A percentile compares a stretch with the other conserved stretches of the same genome.
phyloP scores from a whole-genome alignment of 192 early-diverging fungal genomes.

The Entomortierella beljakovae region DNA sequence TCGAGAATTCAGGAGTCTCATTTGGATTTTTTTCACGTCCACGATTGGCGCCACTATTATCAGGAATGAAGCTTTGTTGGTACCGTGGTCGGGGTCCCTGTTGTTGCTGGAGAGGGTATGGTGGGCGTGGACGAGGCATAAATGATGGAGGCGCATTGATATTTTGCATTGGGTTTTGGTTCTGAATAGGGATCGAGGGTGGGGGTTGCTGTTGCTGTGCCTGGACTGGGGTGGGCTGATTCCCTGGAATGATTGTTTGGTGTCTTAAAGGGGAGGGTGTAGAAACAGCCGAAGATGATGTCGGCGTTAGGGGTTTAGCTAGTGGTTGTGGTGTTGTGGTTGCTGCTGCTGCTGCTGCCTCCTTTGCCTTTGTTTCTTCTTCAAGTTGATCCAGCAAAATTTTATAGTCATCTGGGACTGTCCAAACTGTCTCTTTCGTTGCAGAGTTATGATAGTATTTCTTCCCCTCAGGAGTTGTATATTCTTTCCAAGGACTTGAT shows the following conservation, averaged over 20 bases:
- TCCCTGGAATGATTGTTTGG: constrained; percentile 10
- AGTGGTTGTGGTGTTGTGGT: background rate
- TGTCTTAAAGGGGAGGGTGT: constrained; percentile 36
- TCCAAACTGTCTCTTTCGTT: constrained; percentile 89
- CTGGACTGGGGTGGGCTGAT: constrained; percentile 4
- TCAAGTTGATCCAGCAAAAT: constrained; percentile 53
- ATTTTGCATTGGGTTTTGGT: background rate
- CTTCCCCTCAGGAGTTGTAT: constrained; percentile 77
- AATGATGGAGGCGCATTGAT: constrained; percentile 1
- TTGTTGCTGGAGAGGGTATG: constrained; percentile 12
- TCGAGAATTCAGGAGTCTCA: constrained; percentile 69
- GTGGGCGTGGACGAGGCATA: background rate
- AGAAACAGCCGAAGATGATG: constrained; percentile 23
- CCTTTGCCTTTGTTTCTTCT: constrained; percentile 47
- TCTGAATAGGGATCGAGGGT: background rate
- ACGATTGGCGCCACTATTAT: constrained; percentile 14
- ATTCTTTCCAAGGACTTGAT: constrained; percentile 86
- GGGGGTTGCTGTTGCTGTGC: constrained; percentile 1
- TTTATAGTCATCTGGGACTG: constrained; percentile 82
- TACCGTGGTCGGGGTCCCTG: constrained; percentile 35
- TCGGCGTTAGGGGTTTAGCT: constrained; percentile 14
- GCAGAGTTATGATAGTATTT: constrained; percentile 88
- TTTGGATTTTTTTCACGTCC: background rate
- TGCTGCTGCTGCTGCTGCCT: constrained; percentile 4
- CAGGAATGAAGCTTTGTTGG: constrained; percentile 32